A percentile compares a stretch with the other conserved stretches of the same genome.
Evolutionary conservation across 192 early-diverging fungal genomes (phyloP).

Genomic region (Backusella australiensis): DNA sequence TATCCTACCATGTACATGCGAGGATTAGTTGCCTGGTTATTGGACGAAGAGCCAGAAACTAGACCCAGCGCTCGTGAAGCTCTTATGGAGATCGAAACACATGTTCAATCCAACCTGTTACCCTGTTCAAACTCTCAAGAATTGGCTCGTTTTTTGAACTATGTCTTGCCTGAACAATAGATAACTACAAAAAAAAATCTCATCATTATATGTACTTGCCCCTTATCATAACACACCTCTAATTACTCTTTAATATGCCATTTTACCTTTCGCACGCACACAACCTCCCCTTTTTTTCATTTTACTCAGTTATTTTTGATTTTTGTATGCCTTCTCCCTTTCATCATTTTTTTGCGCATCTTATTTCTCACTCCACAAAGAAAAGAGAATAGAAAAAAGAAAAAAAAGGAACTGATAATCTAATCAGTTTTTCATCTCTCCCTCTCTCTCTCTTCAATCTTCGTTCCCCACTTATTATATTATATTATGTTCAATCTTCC

Average conservation of each 20-base stretch:
- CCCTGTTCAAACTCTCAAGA: slow-evolving; percentile 29
- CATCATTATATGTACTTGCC: background rate
- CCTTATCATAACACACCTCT: background rate
- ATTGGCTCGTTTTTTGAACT: slow-evolving; percentile 25
- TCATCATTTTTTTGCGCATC: slow-evolving; percentile 1
- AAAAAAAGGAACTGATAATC: background rate
- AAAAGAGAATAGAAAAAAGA: slow-evolving; percentile 12
- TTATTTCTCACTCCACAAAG: background rate
- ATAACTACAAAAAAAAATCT: background rate
- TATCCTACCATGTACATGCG: slow-evolving; percentile 44
- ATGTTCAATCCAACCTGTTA: slow-evolving; percentile 31
- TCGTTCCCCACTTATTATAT: background rate
- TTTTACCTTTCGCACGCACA: background rate
- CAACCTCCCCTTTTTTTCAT: background rate
- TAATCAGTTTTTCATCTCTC: background rate
- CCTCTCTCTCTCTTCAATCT: slow-evolving; percentile 1
- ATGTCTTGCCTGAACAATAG: slow-evolving; percentile 32
- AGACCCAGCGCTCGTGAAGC: slow-evolving; percentile 37
- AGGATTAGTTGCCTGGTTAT: slow-evolving; percentile 40
- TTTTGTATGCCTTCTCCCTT: background rate
- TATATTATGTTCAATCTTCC: slow-evolving; percentile 3
- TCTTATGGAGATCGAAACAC: slow-evolving; percentile 37
- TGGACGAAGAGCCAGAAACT: slow-evolving; percentile 34
- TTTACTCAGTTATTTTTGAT: background rate
- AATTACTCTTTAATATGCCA: slow-evolving; percentile 1